Percentiles rank a stretch among this genome's conserved stretches.
phyloP scores from a whole-genome alignment of 139 green algal species.

The Pseudopediastrum boryanum region DNA sequence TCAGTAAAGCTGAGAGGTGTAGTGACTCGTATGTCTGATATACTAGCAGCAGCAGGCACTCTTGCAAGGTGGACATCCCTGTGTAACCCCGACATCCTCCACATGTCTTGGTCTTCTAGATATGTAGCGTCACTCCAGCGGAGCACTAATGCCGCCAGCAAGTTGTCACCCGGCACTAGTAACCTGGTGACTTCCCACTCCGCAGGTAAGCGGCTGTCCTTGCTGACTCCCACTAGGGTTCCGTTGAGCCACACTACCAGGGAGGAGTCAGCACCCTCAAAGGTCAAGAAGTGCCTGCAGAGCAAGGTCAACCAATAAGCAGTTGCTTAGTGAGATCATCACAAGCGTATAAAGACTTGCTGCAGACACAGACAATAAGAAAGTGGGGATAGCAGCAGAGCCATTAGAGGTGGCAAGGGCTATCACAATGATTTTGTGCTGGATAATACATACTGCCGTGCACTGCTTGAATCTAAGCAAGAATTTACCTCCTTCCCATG shows the following conservation, averaged over 20 bases:
- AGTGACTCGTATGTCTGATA: constrained; percentile 71
- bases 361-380: no score
- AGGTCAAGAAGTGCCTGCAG: constrained; percentile 73
- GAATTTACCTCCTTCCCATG: no score
- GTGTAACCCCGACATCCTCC: constrained; percentile 93
- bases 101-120: constrained; percentile 98
- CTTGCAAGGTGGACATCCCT: constrained; percentile 78
- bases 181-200: constrained; percentile 90
- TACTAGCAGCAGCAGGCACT: constrained; percentile 62
- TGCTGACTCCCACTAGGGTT: constrained; percentile 81
- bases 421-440: no score
- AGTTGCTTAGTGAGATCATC: background rate
- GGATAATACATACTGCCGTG: no score
- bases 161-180: constrained; percentile 58
- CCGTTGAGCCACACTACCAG: constrained; percentile 95
- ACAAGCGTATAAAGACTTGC: background rate
- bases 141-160: constrained; percentile 84
- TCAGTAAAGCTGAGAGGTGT: constrained; percentile 68
- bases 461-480: no score
- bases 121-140: constrained; percentile 96
- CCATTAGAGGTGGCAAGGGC: no score
- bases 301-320: no score
- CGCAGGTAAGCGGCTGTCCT: constrained; percentile 90
- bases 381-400: no score
- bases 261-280: constrained; percentile 89